These are phyloP conservation scores for Pseudocercospora fijiensis DNA, from an alignment of 2,329 filamentous ascomycete species.

Conservation along the genomic window DNA sequence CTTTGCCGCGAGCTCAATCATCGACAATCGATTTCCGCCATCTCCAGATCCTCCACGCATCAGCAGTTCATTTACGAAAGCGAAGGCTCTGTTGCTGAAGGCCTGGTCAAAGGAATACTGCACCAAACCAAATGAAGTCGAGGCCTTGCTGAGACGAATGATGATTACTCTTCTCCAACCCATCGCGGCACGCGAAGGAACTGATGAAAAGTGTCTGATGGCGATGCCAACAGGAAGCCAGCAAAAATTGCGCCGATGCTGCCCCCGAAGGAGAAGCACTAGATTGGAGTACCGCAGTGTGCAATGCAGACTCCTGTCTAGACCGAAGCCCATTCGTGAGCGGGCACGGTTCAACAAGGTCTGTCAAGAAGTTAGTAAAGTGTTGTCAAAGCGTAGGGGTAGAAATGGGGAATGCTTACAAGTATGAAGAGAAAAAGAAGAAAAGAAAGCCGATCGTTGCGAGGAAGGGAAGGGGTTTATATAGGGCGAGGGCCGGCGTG, in stretches of 20 bases:
- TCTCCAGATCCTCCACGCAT: too few species aligned
- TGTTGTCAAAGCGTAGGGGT: neutral
- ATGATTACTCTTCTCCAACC: constrained; percentile 10
- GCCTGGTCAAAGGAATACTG: too few species aligned
- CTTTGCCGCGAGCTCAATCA: too few species aligned
- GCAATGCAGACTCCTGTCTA: constrained; percentile 8
- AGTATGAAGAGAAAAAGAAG: constrained; percentile 3
- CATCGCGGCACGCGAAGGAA: neutral
- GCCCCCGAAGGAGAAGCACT: constrained; percentile 8
- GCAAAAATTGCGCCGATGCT: constrained; percentile 16
- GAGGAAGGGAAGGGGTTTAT: too few species aligned
- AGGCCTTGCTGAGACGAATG: too few species aligned
- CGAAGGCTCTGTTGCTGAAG: neutral
- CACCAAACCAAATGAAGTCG: too few species aligned
- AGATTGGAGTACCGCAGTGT: neutral
- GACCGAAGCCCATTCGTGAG: constrained; percentile 3
- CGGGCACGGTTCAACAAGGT: constrained; percentile 2
- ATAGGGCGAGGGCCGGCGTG: too few species aligned
- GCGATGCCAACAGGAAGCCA: neutral
- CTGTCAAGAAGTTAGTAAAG: neutral
- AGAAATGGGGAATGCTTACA: neutral
- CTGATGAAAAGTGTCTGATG: constrained; percentile 13
- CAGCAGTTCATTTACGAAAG: too few species aligned
- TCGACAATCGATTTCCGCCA: too few species aligned
- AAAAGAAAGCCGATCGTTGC: too few species aligned